phyloP scores from a whole-genome alignment of 345 rosid genomes.

The Euphorbia tirucalli region DNA sequence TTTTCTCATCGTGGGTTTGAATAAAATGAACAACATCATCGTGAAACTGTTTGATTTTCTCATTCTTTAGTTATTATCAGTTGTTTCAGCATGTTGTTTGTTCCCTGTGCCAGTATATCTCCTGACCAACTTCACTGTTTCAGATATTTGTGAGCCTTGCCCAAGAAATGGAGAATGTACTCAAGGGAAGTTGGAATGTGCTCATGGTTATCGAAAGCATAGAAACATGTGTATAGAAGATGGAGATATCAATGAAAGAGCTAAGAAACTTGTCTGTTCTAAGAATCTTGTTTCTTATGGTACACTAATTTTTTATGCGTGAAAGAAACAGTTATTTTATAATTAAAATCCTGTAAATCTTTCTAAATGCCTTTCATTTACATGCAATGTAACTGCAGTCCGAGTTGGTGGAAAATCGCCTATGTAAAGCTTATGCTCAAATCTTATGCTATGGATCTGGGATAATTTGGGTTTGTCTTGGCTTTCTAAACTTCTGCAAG shows the following conservation, averaged over 20 bases:
- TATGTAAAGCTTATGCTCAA: slow-evolving; percentile 61
- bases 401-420: slow-evolving; percentile 45
- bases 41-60: neutral
- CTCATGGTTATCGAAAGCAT: slow-evolving; percentile 54
- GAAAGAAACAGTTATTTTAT: neutral
- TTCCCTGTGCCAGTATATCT: neutral
- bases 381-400: slow-evolving; percentile 46
- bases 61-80: neutral
- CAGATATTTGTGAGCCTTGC: slow-evolving; percentile 59
- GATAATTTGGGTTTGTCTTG: slow-evolving; percentile 56
- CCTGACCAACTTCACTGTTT: slow-evolving; percentile 4
- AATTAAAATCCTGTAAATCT: neutral
- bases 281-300: slow-evolving; percentile 32
- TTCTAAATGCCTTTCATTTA: slow-evolving; percentile 22
- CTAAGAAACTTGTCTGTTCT: slow-evolving; percentile 69
- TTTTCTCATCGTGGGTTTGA: neutral
- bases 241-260: slow-evolving; percentile 64
- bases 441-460: slow-evolving; percentile 63
- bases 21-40: neutral
- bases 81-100: slow-evolving; percentile 2
- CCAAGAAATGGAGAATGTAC: slow-evolving; percentile 20
- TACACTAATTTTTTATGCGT: slow-evolving; percentile 14
- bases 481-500: neutral
- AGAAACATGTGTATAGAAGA: slow-evolving; percentile 76
- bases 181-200: slow-evolving; percentile 51